These are phyloP conservation scores for Lathyrus aphaca DNA, from an alignment of 306 rosid genomes.

Conservation along the genomic window DNA sequence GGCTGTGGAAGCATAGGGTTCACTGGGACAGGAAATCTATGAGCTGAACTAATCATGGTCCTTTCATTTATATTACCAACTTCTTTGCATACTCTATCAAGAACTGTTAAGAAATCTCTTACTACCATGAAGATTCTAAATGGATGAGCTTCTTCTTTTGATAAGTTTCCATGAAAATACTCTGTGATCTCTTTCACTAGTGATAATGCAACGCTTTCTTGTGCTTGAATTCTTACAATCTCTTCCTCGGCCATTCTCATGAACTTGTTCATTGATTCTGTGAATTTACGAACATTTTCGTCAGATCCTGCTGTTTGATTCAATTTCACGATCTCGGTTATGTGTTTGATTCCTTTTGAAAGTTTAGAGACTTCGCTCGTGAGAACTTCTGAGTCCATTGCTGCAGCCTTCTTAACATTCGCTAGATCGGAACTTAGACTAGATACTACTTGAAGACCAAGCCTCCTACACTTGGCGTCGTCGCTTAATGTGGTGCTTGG, in stretches of 20 bases:
- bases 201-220: slow-evolving; percentile 82
- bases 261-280: slow-evolving; percentile 78
- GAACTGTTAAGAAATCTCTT: slow-evolving; percentile 72
- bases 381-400: slow-evolving; percentile 88
- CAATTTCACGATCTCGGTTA: slow-evolving; percentile 55
- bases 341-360: slow-evolving; percentile 64
- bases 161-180: slow-evolving; percentile 90
- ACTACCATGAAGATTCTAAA: slow-evolving; percentile 94
- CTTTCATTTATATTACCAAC: slow-evolving; percentile 83
- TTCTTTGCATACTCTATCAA: slow-evolving; percentile 93
- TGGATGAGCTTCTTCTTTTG: slow-evolving; percentile 98
- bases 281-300: slow-evolving; percentile 53
- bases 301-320: slow-evolving; percentile 44
- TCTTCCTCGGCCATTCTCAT: slow-evolving; percentile 81
- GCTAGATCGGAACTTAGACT: slow-evolving; percentile 78
- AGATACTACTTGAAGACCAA: slow-evolving; percentile 86
- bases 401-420: slow-evolving; percentile 90
- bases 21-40: slow-evolving; percentile 88
- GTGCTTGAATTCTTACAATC: slow-evolving; percentile 74
- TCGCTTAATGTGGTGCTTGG: slow-evolving; percentile 53
- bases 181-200: slow-evolving; percentile 95
- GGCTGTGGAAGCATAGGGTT: slow-evolving; percentile 86
- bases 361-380: slow-evolving; percentile 80
- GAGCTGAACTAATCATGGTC: slow-evolving; percentile 75
- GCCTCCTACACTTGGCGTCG: slow-evolving; percentile 75